These are phyloP conservation scores for Phanerochaete carnosa DNA, from an alignment of 768 basidiomycete genomes.

Conservation along the genomic window DNA sequence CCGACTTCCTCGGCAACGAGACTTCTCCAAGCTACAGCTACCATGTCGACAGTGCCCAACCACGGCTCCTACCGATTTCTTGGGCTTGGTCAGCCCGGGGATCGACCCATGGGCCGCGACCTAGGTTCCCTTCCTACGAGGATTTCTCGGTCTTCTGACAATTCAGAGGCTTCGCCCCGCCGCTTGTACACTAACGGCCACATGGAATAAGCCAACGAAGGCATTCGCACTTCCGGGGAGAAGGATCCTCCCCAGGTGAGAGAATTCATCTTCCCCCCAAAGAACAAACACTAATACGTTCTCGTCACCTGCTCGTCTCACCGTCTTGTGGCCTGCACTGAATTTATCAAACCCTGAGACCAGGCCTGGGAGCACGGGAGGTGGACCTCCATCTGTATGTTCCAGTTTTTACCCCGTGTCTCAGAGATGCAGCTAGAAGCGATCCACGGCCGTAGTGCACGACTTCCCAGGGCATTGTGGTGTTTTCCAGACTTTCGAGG, in stretches of 20 bases:
- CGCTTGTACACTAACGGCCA: background rate
- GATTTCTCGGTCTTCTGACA: background rate
- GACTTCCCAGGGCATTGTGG: background rate
- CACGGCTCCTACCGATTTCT: background rate
- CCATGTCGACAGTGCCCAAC: background rate
- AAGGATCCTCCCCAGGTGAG: background rate
- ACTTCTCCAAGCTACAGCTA: background rate
- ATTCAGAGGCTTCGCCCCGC: background rate
- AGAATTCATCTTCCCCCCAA: background rate
- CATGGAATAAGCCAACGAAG: background rate
- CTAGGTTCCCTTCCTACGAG: background rate
- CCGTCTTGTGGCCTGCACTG: background rate
- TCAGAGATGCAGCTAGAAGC: conserved; percentile 6
- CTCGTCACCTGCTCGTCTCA: background rate
- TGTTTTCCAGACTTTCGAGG: background rate
- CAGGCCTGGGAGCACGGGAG: background rate
- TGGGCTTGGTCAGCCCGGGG: background rate
- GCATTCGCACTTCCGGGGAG: background rate
- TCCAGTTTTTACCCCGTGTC: background rate
- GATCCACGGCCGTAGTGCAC: conserved; percentile 1
- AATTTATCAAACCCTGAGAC: background rate
- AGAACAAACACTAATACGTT: background rate
- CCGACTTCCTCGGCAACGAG: background rate
- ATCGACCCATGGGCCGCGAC: background rate
- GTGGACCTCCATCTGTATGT: background rate